Evolutionary conservation across 441 rosid species (phyloP).

Genomic region (Corymbia citriodora): DNA sequence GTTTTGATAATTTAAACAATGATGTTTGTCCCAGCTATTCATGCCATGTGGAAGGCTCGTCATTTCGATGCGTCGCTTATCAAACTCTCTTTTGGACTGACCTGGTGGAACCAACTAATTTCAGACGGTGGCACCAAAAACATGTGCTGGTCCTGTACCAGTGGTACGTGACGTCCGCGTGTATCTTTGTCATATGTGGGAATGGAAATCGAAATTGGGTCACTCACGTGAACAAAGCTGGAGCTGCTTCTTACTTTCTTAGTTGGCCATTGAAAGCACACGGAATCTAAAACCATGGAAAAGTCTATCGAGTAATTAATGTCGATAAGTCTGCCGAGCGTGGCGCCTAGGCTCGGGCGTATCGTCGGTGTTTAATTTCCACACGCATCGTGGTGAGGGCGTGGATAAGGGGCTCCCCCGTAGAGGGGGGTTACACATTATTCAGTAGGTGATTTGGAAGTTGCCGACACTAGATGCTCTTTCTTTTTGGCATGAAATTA

Average conservation of each 20-base stretch:
- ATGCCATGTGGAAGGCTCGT: not conserved
- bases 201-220: not conserved
- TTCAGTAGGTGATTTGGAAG: not conserved
- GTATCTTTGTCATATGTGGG: not conserved
- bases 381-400: not conserved
- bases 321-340: not conserved
- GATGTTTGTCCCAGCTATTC: not conserved
- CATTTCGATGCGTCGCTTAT: not conserved
- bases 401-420: not conserved
- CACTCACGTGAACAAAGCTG: not conserved
- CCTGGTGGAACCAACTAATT: not conserved
- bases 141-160: not conserved
- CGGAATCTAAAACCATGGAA: not conserved
- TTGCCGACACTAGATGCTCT: not conserved
- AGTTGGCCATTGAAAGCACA: not conserved
- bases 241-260: not conserved
- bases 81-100: not conserved
- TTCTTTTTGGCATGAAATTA: not conserved
- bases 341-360: rapidly evolving
- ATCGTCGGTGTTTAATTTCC: not conserved
- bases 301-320: not conserved
- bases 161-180: rapidly evolving
- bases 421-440: not conserved
- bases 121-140: not conserved
- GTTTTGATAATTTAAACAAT: not conserved